A percentile compares a stretch with the other conserved stretches of the same genome.
Evolutionary conservation across 352 stramenopile species (phyloP).

Genomic region (Phytophthora pini): DNA sequence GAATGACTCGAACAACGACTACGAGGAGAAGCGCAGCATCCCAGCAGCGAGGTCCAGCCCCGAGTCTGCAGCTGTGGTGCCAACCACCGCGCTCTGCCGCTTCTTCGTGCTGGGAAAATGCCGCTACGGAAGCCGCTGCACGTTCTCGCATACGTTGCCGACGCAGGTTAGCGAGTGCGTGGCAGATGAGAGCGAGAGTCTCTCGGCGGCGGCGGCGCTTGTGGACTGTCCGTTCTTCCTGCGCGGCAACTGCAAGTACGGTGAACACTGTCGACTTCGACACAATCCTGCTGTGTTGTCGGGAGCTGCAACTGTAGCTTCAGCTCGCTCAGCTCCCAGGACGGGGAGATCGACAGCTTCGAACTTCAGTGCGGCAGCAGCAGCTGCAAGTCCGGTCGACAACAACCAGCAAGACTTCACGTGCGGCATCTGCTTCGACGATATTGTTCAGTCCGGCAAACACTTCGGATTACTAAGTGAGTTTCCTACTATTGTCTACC

Average conservation of each 20-base stretch:
- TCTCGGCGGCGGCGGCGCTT: conserved; percentile 56
- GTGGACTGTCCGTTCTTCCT: conserved; percentile 83
- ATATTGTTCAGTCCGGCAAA: conserved; percentile 79
- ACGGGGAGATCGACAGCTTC: background rate
- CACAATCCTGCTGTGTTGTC: conserved; percentile 40
- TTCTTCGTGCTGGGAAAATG: conserved; percentile 86
- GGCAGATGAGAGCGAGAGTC: conserved; percentile 39
- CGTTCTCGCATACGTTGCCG: conserved; percentile 71
- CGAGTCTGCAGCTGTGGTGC: conserved; percentile 4
- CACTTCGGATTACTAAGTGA: conserved; percentile 81
- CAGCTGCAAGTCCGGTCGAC: background rate
- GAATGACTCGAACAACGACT: conserved; percentile 6
- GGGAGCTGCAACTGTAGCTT: conserved; percentile 4
- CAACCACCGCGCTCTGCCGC: conserved; percentile 59
- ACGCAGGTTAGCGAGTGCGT: conserved; percentile 34
- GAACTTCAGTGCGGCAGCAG: conserved; percentile 4
- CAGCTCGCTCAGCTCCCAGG: background rate
- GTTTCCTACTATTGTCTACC: conserved; percentile 12
- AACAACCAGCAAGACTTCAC: conserved; percentile 59
- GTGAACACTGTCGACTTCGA: conserved; percentile 66
- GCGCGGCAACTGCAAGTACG: conserved; percentile 81
- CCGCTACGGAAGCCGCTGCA: conserved; percentile 73
- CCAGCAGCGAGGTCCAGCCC: background rate
- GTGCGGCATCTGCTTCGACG: conserved; percentile 86
- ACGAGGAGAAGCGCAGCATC: conserved; percentile 28